Percentiles rank a stretch among this genome's conserved stretches.
phyloP scores from a whole-genome alignment of 2,329 filamentous ascomycete genomes.

The Mollisia scopiformis region DNA sequence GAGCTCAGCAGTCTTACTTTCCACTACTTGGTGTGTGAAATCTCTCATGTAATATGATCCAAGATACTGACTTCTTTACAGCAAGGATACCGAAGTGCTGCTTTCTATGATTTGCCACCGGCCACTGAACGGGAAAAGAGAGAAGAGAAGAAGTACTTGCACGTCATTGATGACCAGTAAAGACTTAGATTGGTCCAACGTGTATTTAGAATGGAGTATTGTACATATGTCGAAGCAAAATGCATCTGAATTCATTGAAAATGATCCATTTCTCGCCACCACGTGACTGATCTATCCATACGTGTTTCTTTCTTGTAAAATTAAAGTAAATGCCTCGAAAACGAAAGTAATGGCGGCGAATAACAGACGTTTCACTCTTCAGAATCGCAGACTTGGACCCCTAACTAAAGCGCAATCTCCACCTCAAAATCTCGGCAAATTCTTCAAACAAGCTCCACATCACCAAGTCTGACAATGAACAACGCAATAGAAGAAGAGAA shows the following conservation, averaged over 20 bases:
- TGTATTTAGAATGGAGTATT: constrained; percentile 14
- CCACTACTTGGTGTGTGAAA: constrained; percentile 79
- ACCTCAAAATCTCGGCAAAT: constrained; percentile 10
- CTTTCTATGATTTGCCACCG: constrained; percentile 91
- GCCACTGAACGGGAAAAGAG: constrained; percentile 92
- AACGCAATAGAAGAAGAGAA: constrained; percentile 20
- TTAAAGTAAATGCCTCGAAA: too few relatives aligned
- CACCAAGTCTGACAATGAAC: constrained; percentile 15
- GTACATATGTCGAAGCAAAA: constrained; percentile 21
- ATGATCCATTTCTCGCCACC: neutral
- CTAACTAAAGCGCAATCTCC: neutral
- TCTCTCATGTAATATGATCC: neutral
- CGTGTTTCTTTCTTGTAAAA: neutral
- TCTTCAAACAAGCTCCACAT: constrained; percentile 7
- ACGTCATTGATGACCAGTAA: constrained; percentile 88
- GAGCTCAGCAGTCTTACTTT: constrained; percentile 88
- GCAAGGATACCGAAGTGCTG: constrained; percentile 88
- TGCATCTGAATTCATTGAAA: neutral
- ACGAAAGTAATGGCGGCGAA: neutral
- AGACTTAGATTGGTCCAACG: constrained; percentile 19
- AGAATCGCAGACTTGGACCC: neutral
- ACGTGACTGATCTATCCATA: neutral
- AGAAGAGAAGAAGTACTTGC: constrained; percentile 96
- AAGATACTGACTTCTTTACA: constrained; percentile 46
- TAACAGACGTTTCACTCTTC: neutral